Base-by-base conservation (phyloP, 495 filamentous ascomycete genomes). In the Penicillium antarcticum region DNA sequence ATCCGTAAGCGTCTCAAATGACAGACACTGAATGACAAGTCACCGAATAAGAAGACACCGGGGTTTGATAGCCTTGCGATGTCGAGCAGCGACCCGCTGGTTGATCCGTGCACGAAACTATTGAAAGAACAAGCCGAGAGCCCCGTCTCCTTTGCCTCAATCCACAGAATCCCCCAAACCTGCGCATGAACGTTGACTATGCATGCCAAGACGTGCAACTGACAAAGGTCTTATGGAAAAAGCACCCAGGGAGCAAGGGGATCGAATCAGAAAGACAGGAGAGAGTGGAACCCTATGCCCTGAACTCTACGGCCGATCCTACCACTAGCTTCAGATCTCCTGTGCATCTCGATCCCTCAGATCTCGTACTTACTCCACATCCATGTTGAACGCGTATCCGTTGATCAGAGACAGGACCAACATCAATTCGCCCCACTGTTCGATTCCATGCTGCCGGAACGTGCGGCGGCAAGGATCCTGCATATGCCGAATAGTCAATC, bases 71-170 rank as follows among this genome's bases (percentile, higher is more conserved):
- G 40, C 26, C 17, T 29, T 23, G 14, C 42, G 10, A 53, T 52
- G 42, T 48, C 35, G 42, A 48, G 40, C 42, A 45, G 37, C 3
- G 16, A 9, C 19, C 42, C 41, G 17, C 49, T 44, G 7, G 37
- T 48, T 51, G 53, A 60, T 55, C 62, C 53, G 62, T 65, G 62
- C 55, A 55, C 62, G 34, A 16, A 53, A 65, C 62, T 65, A 62
- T 62, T 65, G 58, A 43, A 52, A 48, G 33, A n/a, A 45, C 33
- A 33, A 45, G 23, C 42, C 21, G 17, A 29, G 11, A 3, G 13
- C 16, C 10, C 17, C 36, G 14, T 17, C 10, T 34, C 35, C 16
- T 13, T 17, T 21, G 0, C 18, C 32, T 45, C 19, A 12, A 51
- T 24, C 19, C 23, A 41, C 11, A 41, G 14, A 17, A 29, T n/a